Base-by-base conservation (phyloP, 2,329 filamentous ascomycete species). In the Dendryphion nanum region DNA sequence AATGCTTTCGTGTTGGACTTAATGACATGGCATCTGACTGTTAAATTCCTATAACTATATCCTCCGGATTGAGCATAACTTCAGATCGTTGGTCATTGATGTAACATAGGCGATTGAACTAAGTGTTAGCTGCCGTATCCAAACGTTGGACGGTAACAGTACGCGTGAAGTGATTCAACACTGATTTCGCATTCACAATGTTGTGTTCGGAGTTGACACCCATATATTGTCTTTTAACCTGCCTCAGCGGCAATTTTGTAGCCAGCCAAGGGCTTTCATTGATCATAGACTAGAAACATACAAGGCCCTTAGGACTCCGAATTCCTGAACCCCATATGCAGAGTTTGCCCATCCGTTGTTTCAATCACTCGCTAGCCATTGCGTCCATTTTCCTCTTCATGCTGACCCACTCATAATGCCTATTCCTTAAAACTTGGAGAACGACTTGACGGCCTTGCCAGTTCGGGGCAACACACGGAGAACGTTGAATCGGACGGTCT, bases 401-500 rank as follows among this genome's bases (percentile, higher is more conserved):
- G 23, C 23, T 26, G 10, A 26, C 10, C 10, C 23, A n/a, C 23
- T 26, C n/a, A 10, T 26, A 8, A 26, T 26, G 10, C 23, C 23
- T 26, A n/a, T 10, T 30, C 7, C 48, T 53, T 51, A 98, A 82
- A 98, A 98, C 83, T 98, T 98, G 81, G 74, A 80, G 84, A 98
- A 98, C 74, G 83, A 76, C 89, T 98, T 98, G 75, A 96, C 89
- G 65, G 82, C 77, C 85, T 96, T 96, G 77, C 90, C 89, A 66
- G 89, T 95, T 78, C 90, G 85, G 76, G 91, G 91, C 67, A 97
- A 86, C 66, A 98, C 93, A 69, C 93, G 90, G 71, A 98, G 88
- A 71, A 96, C 90, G 81, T 98, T 98, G 88, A 98, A 98, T 72
- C 93, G 93, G 87, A 98, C 94, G 73, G 93, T 98, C 88, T 98